Evolutionary conservation across 306 rosid genomes (phyloP), one percentile per base, ranked within the genome.

Genomic region (Vicia faba): DNA sequence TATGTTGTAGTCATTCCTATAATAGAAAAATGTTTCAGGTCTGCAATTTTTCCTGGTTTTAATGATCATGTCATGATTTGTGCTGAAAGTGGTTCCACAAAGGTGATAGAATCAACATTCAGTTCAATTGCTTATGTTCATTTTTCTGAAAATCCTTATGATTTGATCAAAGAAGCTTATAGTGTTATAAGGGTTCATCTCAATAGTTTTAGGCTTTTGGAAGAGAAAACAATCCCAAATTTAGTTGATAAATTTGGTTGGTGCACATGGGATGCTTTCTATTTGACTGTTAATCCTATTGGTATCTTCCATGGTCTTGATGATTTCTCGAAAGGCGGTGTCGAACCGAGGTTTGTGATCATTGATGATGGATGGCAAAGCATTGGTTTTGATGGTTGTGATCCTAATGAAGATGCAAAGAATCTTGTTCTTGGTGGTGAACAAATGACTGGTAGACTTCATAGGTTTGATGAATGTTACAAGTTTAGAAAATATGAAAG

Each of bases 201-300:
- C 48, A 73, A 83, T 15, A 75, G 88, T 7, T 87, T 92, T 31
- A 85, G 61, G 76, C 86, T 92, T 12, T 83, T 89, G 69, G 98
- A 89, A 75, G 98, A 92, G 82, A 92, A 92, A 79, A 71, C 61
- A 1, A 26, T 73, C 5, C 92, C 92, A 13, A 79, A 56, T 29
- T 15, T 89, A 2, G 78, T 78, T 23, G 86, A 87, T 66, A 92
- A 89, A 48, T 92, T 92, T 11, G 96, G 98, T 31, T 92, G 98
- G 98, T 92, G 95, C 82, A 92, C 96, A 16, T 92, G 98, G 96
- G 95, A 89, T 84, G 89, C 96, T 7, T 85, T 92, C 53, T 92
- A 89, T 69, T 80, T 92, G 10, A 75, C 88, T 0, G 95, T 89
- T 2, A 83, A 85, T 39, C 96, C 95, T 3, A 54, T 60, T 20